phyloP scores from a whole-genome alignment of 164 flowering plant genomes.

The Umbellularia californica region DNA sequence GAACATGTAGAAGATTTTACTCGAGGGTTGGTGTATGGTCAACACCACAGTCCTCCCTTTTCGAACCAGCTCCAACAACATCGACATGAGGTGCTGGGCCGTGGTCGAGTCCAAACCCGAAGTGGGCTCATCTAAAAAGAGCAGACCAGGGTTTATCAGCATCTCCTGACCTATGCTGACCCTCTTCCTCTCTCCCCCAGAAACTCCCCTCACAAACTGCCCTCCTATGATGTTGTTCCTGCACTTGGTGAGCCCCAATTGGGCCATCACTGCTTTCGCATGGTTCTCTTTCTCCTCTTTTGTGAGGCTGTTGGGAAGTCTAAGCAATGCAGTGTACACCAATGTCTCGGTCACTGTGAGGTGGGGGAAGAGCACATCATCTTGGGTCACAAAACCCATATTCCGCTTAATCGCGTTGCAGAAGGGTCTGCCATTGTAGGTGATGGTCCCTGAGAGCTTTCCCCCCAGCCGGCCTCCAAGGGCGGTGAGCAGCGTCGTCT shows the following conservation, averaged over 20 bases:
- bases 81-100: conserved; percentile 55
- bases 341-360: conserved; percentile 67
- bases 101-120: conserved; percentile 77
- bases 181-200: conserved; percentile 33
- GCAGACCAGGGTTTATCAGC: conserved; percentile 63
- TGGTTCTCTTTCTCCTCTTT: conserved; percentile 40
- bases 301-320: conserved; percentile 48
- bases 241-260: conserved; percentile 50
- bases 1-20: conserved; percentile 66
- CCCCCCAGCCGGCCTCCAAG: conserved; percentile 58
- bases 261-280: conserved; percentile 42
- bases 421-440: conserved; percentile 60
- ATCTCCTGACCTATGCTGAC: conserved; percentile 65
- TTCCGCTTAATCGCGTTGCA: conserved; percentile 43
- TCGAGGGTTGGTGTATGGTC: conserved; percentile 82
- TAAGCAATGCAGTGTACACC: conserved; percentile 58
- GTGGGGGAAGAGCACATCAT: conserved; percentile 61
- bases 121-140: conserved; percentile 76
- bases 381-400: conserved; percentile 77
- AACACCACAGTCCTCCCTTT: conserved; percentile 57
- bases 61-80: conserved; percentile 42
- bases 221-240: conserved; percentile 43
- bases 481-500: conserved; percentile 69
- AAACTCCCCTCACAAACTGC: conserved; percentile 20
- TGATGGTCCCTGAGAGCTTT: conserved; percentile 37